A percentile compares a stretch with the other conserved stretches of the same genome.
Conservation (phyloP, 129 eudicot genomes). For the Centrapalus pauciflorus region DNA sequence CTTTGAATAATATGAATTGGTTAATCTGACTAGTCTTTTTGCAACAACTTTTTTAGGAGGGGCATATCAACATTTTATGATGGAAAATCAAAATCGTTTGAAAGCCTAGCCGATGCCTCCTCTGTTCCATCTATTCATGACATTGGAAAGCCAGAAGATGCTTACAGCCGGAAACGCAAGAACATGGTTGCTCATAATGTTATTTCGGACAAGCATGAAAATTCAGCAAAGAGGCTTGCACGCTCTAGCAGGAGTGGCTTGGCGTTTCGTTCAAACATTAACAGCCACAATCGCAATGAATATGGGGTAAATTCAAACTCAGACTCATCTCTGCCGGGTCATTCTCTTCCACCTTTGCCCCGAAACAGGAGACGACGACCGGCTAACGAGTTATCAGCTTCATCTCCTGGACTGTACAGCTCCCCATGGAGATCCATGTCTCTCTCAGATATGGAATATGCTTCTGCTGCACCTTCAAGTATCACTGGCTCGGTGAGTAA, state of each 20-base stretch:
- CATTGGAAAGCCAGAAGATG: constrained; percentile 74
- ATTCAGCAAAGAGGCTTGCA: constrained; percentile 43
- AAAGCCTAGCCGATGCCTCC: constrained; percentile 55
- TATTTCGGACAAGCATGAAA: constrained; percentile 40
- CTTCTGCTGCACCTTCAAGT: constrained; percentile 31
- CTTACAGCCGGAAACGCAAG: constrained; percentile 82
- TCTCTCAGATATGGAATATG: constrained; percentile 66
- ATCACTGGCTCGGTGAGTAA: constrained; percentile 25
- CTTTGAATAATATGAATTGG: background rate
- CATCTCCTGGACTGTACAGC: constrained; percentile 35
- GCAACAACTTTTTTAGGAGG: constrained; percentile 38
- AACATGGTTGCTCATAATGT: constrained; percentile 67
- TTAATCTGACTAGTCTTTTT: background rate
- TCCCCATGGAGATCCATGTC: constrained; percentile 78
- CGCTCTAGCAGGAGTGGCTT: constrained; percentile 40
- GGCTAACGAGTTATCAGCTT: constrained; percentile 24
- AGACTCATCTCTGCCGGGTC: constrained; percentile 15
- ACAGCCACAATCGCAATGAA: constrained; percentile 27
- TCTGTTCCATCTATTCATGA: constrained; percentile 58
- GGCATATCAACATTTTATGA: constrained; percentile 68
- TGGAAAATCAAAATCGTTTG: constrained; percentile 86
- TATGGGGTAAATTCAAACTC: constrained; percentile 29
- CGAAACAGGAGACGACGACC: constrained; percentile 35
- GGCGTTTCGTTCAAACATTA: constrained; percentile 28
- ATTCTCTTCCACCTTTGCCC: constrained; percentile 55